A percentile compares a stretch with the other conserved stretches of the same genome.
Conservation (phyloP, 192 early-diverging fungal species). For the Backusella liffmaniae region DNA sequence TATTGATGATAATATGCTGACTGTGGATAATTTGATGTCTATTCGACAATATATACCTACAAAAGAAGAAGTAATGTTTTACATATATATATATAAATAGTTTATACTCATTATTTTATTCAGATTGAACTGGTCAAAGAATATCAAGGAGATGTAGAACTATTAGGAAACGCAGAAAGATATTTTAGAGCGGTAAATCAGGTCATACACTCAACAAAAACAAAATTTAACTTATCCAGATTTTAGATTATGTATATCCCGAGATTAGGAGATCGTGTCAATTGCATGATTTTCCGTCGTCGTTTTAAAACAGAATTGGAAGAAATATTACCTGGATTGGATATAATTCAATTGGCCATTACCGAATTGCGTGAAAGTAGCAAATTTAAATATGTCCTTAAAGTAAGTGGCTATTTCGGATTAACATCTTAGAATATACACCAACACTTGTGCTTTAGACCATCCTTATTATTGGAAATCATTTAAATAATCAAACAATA, state of each 20-base stretch:
- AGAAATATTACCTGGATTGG: slow-evolving; percentile 48
- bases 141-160: slow-evolving; percentile 45
- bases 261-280: slow-evolving; percentile 48
- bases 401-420: slow-evolving; percentile 31
- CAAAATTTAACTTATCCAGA: no score
- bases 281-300: slow-evolving; percentile 54
- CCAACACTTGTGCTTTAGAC: slow-evolving; percentile 31
- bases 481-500: slow-evolving; percentile 52
- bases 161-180: slow-evolving; percentile 55
- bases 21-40: slow-evolving; percentile 49
- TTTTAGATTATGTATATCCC: slow-evolving; percentile 52
- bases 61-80: slow-evolving; percentile 43
- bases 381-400: slow-evolving; percentile 46
- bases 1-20: slow-evolving; percentile 51
- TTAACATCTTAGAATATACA: no score
- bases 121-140: slow-evolving; percentile 51
- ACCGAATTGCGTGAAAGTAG: slow-evolving; percentile 43
- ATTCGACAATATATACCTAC: slow-evolving; percentile 57
- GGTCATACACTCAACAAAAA: no score
- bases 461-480: slow-evolving; percentile 54
- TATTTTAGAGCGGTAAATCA: slow-evolving; percentile 44
- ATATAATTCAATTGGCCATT: slow-evolving; percentile 44
- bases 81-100: neutral
- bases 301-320: slow-evolving; percentile 48
- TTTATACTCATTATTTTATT: neutral